Evolutionary conservation across 2,329 filamentous ascomycete species (phyloP).

Genomic region (Pyricularia grisea): DNA sequence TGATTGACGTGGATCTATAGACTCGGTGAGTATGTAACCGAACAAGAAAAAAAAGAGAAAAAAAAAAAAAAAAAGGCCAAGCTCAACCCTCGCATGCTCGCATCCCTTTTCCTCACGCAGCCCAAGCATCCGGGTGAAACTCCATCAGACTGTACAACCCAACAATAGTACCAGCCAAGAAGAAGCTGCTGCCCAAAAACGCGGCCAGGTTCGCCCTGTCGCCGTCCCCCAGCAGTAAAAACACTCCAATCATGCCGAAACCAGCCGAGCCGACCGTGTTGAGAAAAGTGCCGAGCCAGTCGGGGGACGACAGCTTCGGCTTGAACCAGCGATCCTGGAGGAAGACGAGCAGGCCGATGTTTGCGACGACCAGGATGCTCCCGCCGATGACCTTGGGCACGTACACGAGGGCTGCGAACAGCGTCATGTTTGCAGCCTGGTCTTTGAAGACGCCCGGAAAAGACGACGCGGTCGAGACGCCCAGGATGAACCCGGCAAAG

Average conservation of each 20-base stretch:
- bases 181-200: constrained; percentile 7
- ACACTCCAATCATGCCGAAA: constrained; percentile 9
- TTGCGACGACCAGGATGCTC: constrained; percentile 9
- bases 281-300: constrained; percentile 10
- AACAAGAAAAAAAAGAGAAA: background rate
- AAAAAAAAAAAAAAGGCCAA: too few relatives aligned
- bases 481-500: background rate
- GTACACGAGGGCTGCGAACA: constrained; percentile 8
- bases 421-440: background rate
- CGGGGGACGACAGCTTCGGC: constrained; percentile 7
- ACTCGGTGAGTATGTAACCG: background rate
- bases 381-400: constrained; percentile 7
- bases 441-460: background rate
- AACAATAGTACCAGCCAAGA: constrained; percentile 10
- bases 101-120: too few relatives aligned
- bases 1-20: background rate
- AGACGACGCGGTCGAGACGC: too few relatives aligned
- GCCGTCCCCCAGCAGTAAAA: constrained; percentile 5
- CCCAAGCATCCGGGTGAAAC: constrained; percentile 8
- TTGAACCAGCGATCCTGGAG: constrained; percentile 9
- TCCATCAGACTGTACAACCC: constrained; percentile 14
- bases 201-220: constrained; percentile 3
- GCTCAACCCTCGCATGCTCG: too few relatives aligned
- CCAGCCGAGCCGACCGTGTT: constrained; percentile 8
- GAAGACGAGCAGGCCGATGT: constrained; percentile 8